These are phyloP conservation scores for Tephrocybe sp. DNA, from an alignment of 768 basidiomycete species.

Conservation along the genomic window DNA sequence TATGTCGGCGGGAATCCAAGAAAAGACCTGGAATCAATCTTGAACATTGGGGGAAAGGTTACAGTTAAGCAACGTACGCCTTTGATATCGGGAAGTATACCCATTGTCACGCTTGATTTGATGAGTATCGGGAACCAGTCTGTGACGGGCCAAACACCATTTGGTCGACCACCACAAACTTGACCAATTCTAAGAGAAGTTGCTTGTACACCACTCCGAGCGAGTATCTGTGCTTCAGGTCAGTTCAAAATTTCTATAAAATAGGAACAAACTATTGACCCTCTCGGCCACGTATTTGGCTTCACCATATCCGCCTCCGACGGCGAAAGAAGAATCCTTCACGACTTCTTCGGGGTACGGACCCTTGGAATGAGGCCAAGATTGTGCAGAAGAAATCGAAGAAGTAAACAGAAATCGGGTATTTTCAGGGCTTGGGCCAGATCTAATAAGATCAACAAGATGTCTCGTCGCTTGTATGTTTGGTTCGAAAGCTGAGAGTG, in stretches of 20 bases:
- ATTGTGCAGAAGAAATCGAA: constrained; percentile 25
- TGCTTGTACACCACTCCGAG: constrained; percentile 25
- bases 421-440: constrained; percentile 16
- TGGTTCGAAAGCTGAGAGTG: constrained; percentile 34
- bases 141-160: constrained; percentile 35
- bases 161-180: constrained; percentile 29
- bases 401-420: constrained; percentile 31
- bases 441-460: constrained; percentile 27
- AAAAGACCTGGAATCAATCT: constrained; percentile 19
- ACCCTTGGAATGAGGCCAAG: constrained; percentile 17
- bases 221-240: constrained; percentile 22
- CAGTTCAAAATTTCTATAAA: neutral
- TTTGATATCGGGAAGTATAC: constrained; percentile 23
- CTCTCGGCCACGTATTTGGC: constrained; percentile 33
- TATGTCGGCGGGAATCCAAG: constrained; percentile 33
- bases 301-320: constrained; percentile 29
- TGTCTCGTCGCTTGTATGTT: constrained; percentile 30
- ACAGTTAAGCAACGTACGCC: constrained; percentile 26
- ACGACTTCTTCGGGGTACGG: constrained; percentile 33
- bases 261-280: constrained; percentile 14
- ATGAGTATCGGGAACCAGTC: constrained; percentile 39
- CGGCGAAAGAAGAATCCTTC: constrained; percentile 20
- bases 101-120: constrained; percentile 29
- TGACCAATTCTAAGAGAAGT: constrained; percentile 36
- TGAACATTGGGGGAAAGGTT: neutral